A percentile compares a stretch with the other conserved stretches of the same genome.
Conservation (phyloP, 176 grass and related monocot genomes). For the Cocos nucifera region DNA sequence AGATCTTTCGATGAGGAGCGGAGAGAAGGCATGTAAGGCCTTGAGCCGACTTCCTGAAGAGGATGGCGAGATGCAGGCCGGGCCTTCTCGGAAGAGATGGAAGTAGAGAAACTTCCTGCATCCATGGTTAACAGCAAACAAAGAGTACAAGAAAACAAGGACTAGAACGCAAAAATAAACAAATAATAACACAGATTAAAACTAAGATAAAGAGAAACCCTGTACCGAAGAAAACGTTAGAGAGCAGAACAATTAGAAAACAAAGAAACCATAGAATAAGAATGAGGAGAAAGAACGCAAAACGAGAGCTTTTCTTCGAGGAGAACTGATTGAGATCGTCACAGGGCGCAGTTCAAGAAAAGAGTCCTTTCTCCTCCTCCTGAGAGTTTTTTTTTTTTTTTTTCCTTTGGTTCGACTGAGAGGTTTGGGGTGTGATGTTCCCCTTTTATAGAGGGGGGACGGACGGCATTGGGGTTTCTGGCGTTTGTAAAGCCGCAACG, state of each 20-base stretch:
- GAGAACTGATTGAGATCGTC: no score
- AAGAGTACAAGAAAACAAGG: not conserved
- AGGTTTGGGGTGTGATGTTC: no score
- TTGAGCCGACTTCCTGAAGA: slow-evolving; percentile 37
- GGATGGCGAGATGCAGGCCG: slow-evolving; percentile 23
- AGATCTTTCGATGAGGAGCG: slow-evolving; percentile 14
- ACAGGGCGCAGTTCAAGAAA: no score
- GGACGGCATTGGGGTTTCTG: no score
- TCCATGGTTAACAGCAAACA: slow-evolving; percentile 41
- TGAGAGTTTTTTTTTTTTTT: no score
- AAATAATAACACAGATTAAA: not conserved
- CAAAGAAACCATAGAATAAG: slow-evolving; percentile 1
- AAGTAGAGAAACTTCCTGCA: slow-evolving; percentile 30
- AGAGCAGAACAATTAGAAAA: slow-evolving; percentile 5
- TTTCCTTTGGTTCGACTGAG: no score
- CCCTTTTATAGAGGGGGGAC: no score
- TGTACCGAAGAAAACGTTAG: slow-evolving; percentile 18
- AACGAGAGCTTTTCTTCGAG: no score
- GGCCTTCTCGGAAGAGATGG: slow-evolving; percentile 42
- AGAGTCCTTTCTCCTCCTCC: no score
- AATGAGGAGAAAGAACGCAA: not conserved
- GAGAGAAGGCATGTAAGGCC: slow-evolving; percentile 47
- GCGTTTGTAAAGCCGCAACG: not conserved
- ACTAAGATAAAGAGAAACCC: slow-evolving; percentile 2
- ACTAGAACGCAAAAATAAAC: slow-evolving; percentile 2